These are phyloP conservation scores for Solanum pennellii DNA, from an alignment of 257 asterid species.

Conservation along the genomic window DNA sequence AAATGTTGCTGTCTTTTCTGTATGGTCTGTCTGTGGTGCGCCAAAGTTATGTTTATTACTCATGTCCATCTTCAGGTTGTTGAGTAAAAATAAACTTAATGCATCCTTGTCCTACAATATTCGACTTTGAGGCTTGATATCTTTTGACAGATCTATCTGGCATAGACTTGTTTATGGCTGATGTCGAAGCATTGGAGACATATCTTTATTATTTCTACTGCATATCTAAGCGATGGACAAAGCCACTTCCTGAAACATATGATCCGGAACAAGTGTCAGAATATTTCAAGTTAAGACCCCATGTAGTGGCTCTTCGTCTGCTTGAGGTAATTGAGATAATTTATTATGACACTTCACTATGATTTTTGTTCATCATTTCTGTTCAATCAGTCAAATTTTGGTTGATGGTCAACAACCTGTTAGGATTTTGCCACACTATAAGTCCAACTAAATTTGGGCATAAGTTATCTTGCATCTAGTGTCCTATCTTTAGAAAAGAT, in stretches of 20 bases:
- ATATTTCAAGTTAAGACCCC: conserved; percentile 86
- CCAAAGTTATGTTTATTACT: neutral
- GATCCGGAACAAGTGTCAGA: conserved; percentile 57
- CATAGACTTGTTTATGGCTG: conserved; percentile 69
- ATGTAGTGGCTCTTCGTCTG: conserved; percentile 69
- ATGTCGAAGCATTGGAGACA: conserved; percentile 71
- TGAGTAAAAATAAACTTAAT: neutral
- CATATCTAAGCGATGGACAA: conserved; percentile 69
- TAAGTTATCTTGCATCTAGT: neutral
- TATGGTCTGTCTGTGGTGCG: neutral
- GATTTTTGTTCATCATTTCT: neutral
- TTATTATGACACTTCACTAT: neutral
- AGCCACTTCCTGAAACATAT: conserved; percentile 84
- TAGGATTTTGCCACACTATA: neutral
- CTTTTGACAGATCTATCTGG: conserved; percentile 67
- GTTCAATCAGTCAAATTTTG: neutral
- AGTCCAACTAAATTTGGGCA: neutral
- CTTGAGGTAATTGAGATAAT: conserved; percentile 51
- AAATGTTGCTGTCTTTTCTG: neutral
- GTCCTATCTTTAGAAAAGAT: neutral
- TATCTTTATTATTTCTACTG: conserved; percentile 54
- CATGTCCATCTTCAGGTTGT: neutral
- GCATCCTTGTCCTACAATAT: neutral
- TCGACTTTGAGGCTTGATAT: conserved; percentile 2
- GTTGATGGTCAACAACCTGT: neutral